These are phyloP conservation scores for Cladorrhinum sp. DNA, from an alignment of 2,329 filamentous ascomycete species.

Conservation along the genomic window DNA sequence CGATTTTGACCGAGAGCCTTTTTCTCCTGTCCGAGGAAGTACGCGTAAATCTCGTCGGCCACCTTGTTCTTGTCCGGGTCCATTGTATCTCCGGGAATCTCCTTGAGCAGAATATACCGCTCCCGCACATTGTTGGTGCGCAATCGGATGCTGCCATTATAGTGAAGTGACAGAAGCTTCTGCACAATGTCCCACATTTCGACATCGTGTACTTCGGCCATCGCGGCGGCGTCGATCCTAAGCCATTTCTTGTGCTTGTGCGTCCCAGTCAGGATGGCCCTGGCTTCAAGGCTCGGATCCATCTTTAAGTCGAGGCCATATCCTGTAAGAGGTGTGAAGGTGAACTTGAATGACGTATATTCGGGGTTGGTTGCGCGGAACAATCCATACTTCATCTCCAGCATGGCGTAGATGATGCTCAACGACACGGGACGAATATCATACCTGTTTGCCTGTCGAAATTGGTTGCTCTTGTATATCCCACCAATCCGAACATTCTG, in stretches of 20 bases:
- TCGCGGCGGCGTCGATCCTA: conserved; percentile 21
- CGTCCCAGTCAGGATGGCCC: conserved; percentile 38
- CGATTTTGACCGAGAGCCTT: conserved; percentile 51
- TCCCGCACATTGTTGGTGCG: conserved; percentile 51
- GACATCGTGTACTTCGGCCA: conserved; percentile 30
- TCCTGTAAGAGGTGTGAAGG: conserved; percentile 26
- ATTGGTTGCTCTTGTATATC: conserved; percentile 36
- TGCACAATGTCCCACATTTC: conserved; percentile 47
- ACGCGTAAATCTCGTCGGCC: conserved; percentile 44
- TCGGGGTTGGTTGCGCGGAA: conserved; percentile 56
- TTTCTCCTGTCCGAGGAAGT: conserved; percentile 51
- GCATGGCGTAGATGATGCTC: conserved; percentile 54
- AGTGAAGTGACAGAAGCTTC: conserved; percentile 53
- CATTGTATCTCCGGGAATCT: conserved; percentile 40
- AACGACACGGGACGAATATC: conserved; percentile 53
- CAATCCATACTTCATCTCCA: conserved; percentile 57
- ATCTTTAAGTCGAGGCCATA: conserved; percentile 33
- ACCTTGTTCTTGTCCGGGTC: conserved; percentile 42
- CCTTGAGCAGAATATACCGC: conserved; percentile 49
- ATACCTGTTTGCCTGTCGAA: conserved; percentile 44
- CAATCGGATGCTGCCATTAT: conserved; percentile 48
- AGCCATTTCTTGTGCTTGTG: too few relatives aligned
- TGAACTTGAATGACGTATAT: conserved; percentile 55
- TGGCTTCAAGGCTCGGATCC: conserved; percentile 42
- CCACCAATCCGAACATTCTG: conserved; percentile 20